These are phyloP conservation scores for Maudiozyma bulderi DNA, from an alignment of 805 yeast genomes.

Conservation along the genomic window DNA sequence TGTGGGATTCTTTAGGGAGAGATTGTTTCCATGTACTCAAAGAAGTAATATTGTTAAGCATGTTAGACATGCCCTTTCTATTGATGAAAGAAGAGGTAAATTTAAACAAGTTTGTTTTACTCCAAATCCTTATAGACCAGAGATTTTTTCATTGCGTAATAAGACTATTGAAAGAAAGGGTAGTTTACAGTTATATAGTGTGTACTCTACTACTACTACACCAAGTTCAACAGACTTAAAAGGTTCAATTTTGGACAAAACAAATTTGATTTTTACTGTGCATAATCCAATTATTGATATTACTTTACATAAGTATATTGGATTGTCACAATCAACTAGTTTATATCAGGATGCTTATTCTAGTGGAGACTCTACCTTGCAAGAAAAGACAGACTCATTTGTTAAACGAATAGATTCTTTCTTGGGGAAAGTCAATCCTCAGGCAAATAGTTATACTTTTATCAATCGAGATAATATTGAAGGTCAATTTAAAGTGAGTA, in stretches of 20 bases:
- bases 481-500: neutral
- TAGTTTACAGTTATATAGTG: neutral
- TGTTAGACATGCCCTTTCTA: conserved; percentile 56
- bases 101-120: conserved; percentile 48
- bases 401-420: neutral
- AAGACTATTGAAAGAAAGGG: conserved; percentile 2
- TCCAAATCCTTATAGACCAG: conserved; percentile 33
- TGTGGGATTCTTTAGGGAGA: conserved; percentile 49
- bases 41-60: conserved; percentile 43
- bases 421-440: neutral
- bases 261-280: too few relatives aligned
- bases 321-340: neutral
- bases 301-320: conserved; percentile 2
- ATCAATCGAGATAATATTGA: neutral
- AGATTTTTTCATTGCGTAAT: conserved; percentile 16
- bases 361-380: too few relatives aligned
- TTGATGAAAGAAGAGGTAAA: conserved; percentile 58
- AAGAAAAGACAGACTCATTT: neutral
- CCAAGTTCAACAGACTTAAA: neutral
- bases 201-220: neutral
- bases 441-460: neutral
- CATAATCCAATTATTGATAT: neutral
- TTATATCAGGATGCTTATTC: too few relatives aligned
- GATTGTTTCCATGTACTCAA: conserved; percentile 49
- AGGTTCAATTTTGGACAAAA: neutral